A percentile compares a stretch with the other conserved stretches of the same genome.
phyloP scores from a whole-genome alignment of 1,284 basidiomycete species.

The Moesziomyces aphidis region DNA sequence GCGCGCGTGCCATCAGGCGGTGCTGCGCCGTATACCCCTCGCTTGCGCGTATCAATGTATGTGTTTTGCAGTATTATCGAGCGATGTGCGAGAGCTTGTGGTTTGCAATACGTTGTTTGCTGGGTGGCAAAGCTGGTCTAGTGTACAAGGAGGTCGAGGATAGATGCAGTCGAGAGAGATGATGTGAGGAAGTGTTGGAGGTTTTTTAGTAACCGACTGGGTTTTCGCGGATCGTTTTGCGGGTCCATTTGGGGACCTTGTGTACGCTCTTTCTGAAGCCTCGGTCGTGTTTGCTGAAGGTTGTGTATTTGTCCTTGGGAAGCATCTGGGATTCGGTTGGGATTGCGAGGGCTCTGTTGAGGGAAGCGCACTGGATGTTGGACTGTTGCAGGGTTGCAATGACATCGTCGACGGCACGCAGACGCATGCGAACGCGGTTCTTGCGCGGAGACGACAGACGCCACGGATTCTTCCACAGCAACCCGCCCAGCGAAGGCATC shows the following conservation, averaged over 20 bases:
- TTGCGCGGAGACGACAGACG: constrained; percentile 90
- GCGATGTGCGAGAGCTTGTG: not conserved
- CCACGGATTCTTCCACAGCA: constrained; percentile 95
- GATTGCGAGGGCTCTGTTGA: constrained; percentile 80
- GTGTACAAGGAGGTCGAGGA: constrained; percentile 12
- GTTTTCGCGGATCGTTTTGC: constrained; percentile 44
- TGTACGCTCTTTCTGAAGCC: constrained; percentile 91
- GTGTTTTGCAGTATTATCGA: not conserved
- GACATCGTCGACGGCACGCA: constrained; percentile 92
- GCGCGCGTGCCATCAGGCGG: not conserved
- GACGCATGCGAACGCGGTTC: constrained; percentile 85
- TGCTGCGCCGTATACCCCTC: not conserved
- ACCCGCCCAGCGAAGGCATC: constrained; percentile 76
- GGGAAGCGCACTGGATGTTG: constrained; percentile 79
- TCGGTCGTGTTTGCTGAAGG: constrained; percentile 76
- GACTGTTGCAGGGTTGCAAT: constrained; percentile 86
- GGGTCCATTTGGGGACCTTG: constrained; percentile 72
- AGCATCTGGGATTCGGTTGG: constrained; percentile 90
- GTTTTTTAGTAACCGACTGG: constrained; percentile 38
- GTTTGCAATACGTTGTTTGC: not conserved
- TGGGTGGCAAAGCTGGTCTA: constrained; percentile 5
- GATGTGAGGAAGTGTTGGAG: not conserved
- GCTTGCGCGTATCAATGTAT: not conserved
- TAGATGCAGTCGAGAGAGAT: not conserved
- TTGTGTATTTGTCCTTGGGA: constrained; percentile 92